Evolutionary conservation across 106 monocot species (phyloP), one percentile per base, ranked within the genome.

Genomic region (Vanilla planifolia): DNA sequence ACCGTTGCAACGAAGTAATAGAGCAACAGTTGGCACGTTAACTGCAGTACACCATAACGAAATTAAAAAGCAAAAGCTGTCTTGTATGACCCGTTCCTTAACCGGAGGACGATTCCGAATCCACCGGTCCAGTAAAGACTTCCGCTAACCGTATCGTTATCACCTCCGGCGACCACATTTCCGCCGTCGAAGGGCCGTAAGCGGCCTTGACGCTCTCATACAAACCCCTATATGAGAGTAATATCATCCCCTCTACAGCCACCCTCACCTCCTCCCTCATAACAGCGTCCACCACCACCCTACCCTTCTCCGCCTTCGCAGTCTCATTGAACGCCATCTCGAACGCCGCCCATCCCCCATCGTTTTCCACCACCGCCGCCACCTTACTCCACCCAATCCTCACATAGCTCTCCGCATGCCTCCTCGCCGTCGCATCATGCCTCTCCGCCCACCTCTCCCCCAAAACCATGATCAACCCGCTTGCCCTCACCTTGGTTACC

Each of bases 401-500:
- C 40, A 66, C 58, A 50, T 66, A 73, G 51, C 29, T 61, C n/a
- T 47, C 34, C 0, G 69, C 25, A 40, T 63, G 59, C 26, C 62
- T 55, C 59, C 43, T 63, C 59, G 58, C 64, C 65, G 56, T 64
- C 30, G 40, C 43, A 17, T 27, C 30, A 28, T 70, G 70, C 29
- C 64, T 48, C 29, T 20, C 8, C 19, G n/a, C 42, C 76, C 76
- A 76, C 9, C 70, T 70, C 17, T 70, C 65, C 20, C 76, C 76
- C 13, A 76, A 42, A 2, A 79, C 5, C 33, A 37, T 25, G 20
- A 2, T 26, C 27, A 85, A 43, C 59, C 47, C 42, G 66, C 76
- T 65, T 13, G 32, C 43, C 33, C 44, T 63, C 40, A 79, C 84
- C 52, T 70, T 85, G 32, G 40, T 32, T 14, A 79, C 76, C 3